A percentile compares a stretch with the other conserved stretches of the same genome.
phyloP scores from a whole-genome alignment of 2,329 filamentous ascomycete species.

The Ceratocystis smalleyi region DNA sequence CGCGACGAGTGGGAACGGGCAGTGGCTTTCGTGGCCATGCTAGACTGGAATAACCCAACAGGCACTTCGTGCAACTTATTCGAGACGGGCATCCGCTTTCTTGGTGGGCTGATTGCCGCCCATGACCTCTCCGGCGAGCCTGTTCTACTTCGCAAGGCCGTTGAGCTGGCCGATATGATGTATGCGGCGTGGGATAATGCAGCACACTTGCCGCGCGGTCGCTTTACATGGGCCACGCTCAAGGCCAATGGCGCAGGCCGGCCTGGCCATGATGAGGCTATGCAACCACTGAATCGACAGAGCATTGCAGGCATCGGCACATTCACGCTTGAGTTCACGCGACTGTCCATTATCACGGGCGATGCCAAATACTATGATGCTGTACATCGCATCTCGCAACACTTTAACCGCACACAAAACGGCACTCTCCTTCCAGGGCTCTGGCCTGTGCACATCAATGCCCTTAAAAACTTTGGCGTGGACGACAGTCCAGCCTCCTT shows the following conservation, averaged over 20 bases:
- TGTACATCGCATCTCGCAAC: constrained; percentile 39
- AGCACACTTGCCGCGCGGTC: constrained; percentile 45
- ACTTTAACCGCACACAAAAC: constrained; percentile 38
- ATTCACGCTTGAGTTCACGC: constrained; percentile 45
- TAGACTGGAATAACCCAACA: constrained; percentile 45
- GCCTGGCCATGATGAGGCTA: constrained; percentile 21
- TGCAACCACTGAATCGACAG: constrained; percentile 23
- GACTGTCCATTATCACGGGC: constrained; percentile 46
- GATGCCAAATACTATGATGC: constrained; percentile 48
- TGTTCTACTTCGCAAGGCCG: constrained; percentile 44
- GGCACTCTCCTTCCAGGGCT: constrained; percentile 43
- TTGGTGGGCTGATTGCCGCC: constrained; percentile 53
- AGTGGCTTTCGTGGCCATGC: constrained; percentile 38
- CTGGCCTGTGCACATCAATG: constrained; percentile 44
- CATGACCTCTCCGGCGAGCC: constrained; percentile 48
- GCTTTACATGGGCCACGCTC: constrained; percentile 30
- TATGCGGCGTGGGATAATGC: constrained; percentile 54
- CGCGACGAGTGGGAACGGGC: constrained; percentile 50
- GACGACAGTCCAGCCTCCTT: constrained; percentile 32
- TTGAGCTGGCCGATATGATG: constrained; percentile 47
- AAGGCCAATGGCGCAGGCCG: constrained; percentile 19
- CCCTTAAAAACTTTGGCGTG: constrained; percentile 34
- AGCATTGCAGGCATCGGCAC: constrained; percentile 35
- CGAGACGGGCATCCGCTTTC: constrained; percentile 56
- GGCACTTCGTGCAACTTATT: constrained; percentile 44